A percentile compares a stretch with the other conserved stretches of the same genome.
Evolutionary conservation across 2,329 filamentous ascomycete genomes (phyloP).

Genomic region (Diplodia sapinea): DNA sequence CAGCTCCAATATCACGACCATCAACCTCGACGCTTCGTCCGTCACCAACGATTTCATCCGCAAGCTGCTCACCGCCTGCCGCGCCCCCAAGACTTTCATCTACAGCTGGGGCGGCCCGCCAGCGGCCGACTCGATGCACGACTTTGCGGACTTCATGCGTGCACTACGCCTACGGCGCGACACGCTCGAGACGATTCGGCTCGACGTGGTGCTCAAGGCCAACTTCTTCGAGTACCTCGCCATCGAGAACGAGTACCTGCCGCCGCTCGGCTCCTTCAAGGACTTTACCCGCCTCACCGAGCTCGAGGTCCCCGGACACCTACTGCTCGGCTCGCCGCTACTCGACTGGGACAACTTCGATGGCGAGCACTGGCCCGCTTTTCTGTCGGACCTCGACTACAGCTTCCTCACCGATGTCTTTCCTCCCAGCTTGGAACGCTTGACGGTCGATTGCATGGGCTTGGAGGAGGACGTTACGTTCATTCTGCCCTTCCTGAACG

Average conservation of each 20-base stretch:
- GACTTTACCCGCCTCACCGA: not conserved
- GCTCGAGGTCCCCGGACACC: constrained; percentile 13
- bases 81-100: constrained; percentile 16
- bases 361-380: constrained; percentile 18
- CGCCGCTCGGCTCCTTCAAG: constrained; percentile 20
- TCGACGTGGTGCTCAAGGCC: constrained; percentile 25
- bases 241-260: constrained; percentile 18
- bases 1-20: constrained; percentile 3
- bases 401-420: constrained; percentile 8
- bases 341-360: constrained; percentile 20
- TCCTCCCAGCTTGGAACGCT: not conserved
- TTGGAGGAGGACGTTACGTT: constrained; percentile 18
- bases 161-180: not conserved
- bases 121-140: constrained; percentile 5
- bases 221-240: constrained; percentile 17
- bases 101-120: constrained; percentile 23
- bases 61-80: constrained; percentile 14
- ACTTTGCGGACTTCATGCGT: constrained; percentile 1
- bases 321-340: constrained; percentile 21
- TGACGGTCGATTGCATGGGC: constrained; percentile 14
- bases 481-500: constrained; percentile 1
- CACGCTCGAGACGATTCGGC: constrained; percentile 11
- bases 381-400: not conserved
- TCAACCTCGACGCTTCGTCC: constrained; percentile 22
- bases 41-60: constrained; percentile 15